Conservation (phyloP, 2,329 filamentous ascomycete genomes). For the Scedosporium apiospermum region DNA sequence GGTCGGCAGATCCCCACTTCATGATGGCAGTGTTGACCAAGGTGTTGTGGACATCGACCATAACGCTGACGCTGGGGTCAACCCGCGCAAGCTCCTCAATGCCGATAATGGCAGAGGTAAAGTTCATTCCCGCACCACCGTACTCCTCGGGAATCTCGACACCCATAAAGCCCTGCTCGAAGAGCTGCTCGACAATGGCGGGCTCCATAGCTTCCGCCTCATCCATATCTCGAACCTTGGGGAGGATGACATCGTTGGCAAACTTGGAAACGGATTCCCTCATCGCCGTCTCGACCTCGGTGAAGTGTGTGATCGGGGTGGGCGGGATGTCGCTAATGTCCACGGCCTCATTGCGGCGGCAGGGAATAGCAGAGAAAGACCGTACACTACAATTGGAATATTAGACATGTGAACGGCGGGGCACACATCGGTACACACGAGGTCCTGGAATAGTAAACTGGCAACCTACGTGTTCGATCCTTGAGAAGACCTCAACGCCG, state of each 20-base stretch:
- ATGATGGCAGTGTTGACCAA: conserved; percentile 89
- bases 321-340: conserved; percentile 73
- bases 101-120: conserved; percentile 88
- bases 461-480: neutral
- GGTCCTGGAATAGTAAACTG: neutral
- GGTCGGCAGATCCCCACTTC: conserved; percentile 67
- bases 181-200: conserved; percentile 77
- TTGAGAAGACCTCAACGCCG: neutral
- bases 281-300: conserved; percentile 84
- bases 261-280: conserved; percentile 85
- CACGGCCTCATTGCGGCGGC: conserved; percentile 37
- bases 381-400: conserved; percentile 25
- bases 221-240: conserved; percentile 94
- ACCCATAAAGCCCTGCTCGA: conserved; percentile 96
- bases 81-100: conserved; percentile 94
- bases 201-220: conserved; percentile 93
- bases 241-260: conserved; percentile 77
- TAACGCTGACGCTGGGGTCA: conserved; percentile 87
- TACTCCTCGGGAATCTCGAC: conserved; percentile 97
- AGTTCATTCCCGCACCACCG: conserved; percentile 97
- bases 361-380: conserved; percentile 50
- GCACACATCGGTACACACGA: neutral
- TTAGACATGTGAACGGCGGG: neutral
- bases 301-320: conserved; percentile 87
- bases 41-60: conserved; percentile 97